Evolutionary conservation across 352 stramenopile genomes (phyloP).

Genomic region (Globisporangium nunn): DNA sequence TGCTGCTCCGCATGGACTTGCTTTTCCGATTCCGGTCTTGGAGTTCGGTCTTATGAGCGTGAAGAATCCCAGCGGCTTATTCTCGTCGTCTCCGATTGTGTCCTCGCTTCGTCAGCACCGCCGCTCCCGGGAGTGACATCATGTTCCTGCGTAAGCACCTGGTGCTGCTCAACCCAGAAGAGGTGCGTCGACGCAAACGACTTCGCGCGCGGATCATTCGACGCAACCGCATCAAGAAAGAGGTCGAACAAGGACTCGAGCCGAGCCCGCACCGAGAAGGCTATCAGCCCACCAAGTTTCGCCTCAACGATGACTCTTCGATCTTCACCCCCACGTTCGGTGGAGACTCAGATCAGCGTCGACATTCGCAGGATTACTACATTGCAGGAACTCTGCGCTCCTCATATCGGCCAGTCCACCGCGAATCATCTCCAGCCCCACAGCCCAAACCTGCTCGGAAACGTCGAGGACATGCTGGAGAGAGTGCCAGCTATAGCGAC

Average conservation of each 20-base stretch:
- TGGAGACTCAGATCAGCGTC: constrained; percentile 8
- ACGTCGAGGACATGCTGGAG: background rate
- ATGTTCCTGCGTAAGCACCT: constrained; percentile 45
- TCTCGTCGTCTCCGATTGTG: too few relatives aligned
- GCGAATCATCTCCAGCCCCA: background rate
- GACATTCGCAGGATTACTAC: constrained; percentile 2
- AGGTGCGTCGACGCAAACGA: constrained; percentile 31
- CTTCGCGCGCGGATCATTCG: constrained; percentile 48
- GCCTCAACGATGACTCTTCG: background rate
- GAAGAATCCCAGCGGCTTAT: too few relatives aligned
- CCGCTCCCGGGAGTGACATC: background rate
- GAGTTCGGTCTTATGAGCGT: too few relatives aligned
- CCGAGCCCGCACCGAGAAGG: constrained; percentile 20
- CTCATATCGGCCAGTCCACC: constrained; percentile 1
- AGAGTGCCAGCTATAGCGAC: background rate
- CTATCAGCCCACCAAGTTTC: constrained; percentile 1
- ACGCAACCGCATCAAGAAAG: constrained; percentile 52
- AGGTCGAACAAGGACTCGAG: constrained; percentile 38
- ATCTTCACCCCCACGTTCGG: constrained; percentile 12
- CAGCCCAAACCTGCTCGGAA: background rate
- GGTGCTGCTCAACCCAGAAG: constrained; percentile 45
- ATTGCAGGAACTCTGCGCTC: constrained; percentile 4
- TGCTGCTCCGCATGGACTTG: background rate
- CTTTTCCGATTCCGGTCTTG: too few relatives aligned
- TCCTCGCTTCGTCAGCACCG: too few relatives aligned